Percentiles rank a stretch among this genome's conserved stretches.
phyloP scores from a whole-genome alignment of 2,329 filamentous ascomycete genomes.

The Talaromyces sp. region DNA sequence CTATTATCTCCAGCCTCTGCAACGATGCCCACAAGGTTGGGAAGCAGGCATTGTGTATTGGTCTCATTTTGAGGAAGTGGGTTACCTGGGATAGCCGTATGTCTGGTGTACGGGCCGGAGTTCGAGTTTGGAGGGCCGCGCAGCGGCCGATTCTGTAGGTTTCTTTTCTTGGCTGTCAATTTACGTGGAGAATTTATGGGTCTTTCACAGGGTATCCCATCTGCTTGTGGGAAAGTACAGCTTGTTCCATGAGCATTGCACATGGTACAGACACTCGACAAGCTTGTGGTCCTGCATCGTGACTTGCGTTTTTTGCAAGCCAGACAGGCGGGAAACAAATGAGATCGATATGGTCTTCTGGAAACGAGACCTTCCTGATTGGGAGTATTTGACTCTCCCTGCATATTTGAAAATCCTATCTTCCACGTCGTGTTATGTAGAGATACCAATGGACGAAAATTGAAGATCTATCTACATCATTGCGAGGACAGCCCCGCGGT shows the following conservation, averaged over 20 bases:
- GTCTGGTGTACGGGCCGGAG: not conserved
- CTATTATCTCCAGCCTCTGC: slow-evolving; percentile 29
- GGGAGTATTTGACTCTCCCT: slow-evolving; percentile 10
- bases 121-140: too few relatives aligned
- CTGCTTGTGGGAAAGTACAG: slow-evolving; percentile 41
- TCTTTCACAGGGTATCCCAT: not conserved
- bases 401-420: not conserved
- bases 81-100: not conserved
- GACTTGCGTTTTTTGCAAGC: slow-evolving; percentile 52
- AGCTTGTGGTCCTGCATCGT: slow-evolving; percentile 47
- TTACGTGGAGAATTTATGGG: not conserved
- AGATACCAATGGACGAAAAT: not conserved
- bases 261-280: slow-evolving; percentile 44
- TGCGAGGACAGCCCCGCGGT: not conserved
- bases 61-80: not conserved
- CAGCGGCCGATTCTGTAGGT: not conserved
- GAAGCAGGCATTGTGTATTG: slow-evolving; percentile 5
- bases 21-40: slow-evolving; percentile 15
- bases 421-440: not conserved
- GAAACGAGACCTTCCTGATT: not conserved
- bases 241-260: slow-evolving; percentile 49
- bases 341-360: slow-evolving; percentile 50
- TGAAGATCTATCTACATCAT: not conserved
- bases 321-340: slow-evolving; percentile 51
- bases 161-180: not conserved